These are phyloP conservation scores for Gastrodia elata DNA, from an alignment of 106 monocot genomes.

Conservation along the genomic window DNA sequence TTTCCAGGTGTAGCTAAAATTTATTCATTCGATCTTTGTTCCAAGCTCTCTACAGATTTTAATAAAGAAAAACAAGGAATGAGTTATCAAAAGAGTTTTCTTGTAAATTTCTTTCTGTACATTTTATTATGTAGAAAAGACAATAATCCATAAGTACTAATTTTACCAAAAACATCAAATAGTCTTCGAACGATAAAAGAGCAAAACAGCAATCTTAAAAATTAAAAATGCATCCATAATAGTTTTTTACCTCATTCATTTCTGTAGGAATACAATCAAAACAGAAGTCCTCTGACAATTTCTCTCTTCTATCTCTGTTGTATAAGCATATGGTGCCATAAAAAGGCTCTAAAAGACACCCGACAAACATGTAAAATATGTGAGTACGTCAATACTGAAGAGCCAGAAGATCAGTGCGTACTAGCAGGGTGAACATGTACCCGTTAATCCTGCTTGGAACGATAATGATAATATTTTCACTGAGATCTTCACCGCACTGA, in stretches of 20 bases:
- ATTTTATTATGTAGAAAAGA: background rate
- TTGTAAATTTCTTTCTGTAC: background rate
- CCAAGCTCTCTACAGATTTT: too few species aligned
- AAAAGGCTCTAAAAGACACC: slow-evolving; percentile 73
- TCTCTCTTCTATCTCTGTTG: slow-evolving; percentile 91
- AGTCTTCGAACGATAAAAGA: background rate
- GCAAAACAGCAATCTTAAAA: background rate
- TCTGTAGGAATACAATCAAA: slow-evolving; percentile 75
- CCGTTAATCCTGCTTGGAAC: slow-evolving; percentile 87
- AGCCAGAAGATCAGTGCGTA: background rate
- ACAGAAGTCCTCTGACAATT: slow-evolving; percentile 90
- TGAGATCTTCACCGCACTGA: slow-evolving; percentile 84
- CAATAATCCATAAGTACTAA: background rate
- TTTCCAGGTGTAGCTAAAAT: too few species aligned
- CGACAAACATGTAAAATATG: background rate
- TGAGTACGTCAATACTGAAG: background rate
- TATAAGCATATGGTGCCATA: slow-evolving; percentile 97
- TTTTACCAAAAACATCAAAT: background rate
- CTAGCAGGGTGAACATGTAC: slow-evolving; percentile 20
- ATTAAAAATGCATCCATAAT: background rate
- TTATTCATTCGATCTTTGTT: too few species aligned
- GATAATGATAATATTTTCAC: slow-evolving; percentile 88
- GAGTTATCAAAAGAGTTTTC: too few species aligned
- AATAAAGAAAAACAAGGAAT: too few species aligned
- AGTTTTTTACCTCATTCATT: slow-evolving; percentile 54